These are phyloP conservation scores for Triticum dicoccoides DNA, from an alignment of 176 grass and related monocot genomes.

Conservation along the genomic window DNA sequence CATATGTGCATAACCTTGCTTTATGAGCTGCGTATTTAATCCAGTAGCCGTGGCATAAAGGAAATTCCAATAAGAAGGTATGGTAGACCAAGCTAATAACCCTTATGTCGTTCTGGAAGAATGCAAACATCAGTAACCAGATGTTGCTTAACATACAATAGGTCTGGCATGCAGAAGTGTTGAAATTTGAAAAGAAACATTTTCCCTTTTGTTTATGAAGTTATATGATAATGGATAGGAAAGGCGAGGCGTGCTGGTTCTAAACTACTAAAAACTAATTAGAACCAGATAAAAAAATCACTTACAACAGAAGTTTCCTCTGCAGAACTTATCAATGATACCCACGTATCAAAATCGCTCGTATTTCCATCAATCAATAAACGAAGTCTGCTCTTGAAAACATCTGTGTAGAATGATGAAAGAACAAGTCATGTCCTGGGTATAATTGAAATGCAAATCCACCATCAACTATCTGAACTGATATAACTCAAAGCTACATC, in stretches of 20 bases:
- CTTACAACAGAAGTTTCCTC: slow-evolving; percentile 66
- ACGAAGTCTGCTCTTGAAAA: slow-evolving; percentile 46
- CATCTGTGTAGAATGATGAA: slow-evolving; percentile 34
- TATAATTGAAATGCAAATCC: slow-evolving; percentile 12
- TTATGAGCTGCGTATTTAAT: slow-evolving; percentile 75
- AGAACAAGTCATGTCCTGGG: slow-evolving; percentile 5
- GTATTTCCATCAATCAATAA: slow-evolving; percentile 24
- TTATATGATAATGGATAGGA: neutral
- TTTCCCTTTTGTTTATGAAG: neutral
- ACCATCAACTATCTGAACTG: slow-evolving; percentile 4
- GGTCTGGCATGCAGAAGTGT: neutral
- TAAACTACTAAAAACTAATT: slow-evolving; percentile 18
- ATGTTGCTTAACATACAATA: slow-evolving; percentile 18
- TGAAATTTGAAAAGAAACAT: slow-evolving; percentile 32
- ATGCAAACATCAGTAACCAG: slow-evolving; percentile 35
- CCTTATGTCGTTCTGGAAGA: slow-evolving; percentile 66
- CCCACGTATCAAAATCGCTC: slow-evolving; percentile 56
- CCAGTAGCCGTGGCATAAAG: slow-evolving; percentile 82
- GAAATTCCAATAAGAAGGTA: slow-evolving; percentile 74
- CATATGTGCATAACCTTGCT: slow-evolving; percentile 48
- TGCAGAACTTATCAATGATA: slow-evolving; percentile 49
- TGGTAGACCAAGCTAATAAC: slow-evolving; percentile 59
- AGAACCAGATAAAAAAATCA: slow-evolving; percentile 19
- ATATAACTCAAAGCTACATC: neutral
- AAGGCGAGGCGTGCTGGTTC: neutral